Percentiles rank a stretch among this genome's conserved stretches.
Conservation (phyloP, 2,329 filamentous ascomycete species). For the Ceratocystis alfenasii region DNA sequence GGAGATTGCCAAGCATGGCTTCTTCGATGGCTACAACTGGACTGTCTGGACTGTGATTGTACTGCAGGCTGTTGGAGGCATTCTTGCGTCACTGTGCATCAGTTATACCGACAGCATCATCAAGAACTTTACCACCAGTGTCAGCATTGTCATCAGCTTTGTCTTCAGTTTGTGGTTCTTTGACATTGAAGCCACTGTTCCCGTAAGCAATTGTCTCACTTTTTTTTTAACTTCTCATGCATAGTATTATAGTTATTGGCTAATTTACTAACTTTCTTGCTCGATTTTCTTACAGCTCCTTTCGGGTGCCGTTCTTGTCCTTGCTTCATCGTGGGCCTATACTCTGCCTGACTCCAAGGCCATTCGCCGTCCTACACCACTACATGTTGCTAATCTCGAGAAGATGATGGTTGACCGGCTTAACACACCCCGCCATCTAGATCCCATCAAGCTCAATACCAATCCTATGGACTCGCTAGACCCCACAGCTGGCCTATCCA, state of each 20-base stretch:
- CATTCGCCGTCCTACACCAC: slow-evolving; percentile 45
- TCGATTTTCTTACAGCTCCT: slow-evolving; percentile 50
- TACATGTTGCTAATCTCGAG: slow-evolving; percentile 62
- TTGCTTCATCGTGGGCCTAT: slow-evolving; percentile 78
- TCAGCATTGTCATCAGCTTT: slow-evolving; percentile 81
- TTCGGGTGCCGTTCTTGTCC: slow-evolving; percentile 63
- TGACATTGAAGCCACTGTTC: slow-evolving; percentile 58
- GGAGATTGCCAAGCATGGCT: slow-evolving; percentile 70
- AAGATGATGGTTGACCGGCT: slow-evolving; percentile 51
- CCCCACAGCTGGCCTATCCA: slow-evolving; percentile 14
- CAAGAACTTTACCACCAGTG: slow-evolving; percentile 86
- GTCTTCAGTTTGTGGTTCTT: slow-evolving; percentile 79
- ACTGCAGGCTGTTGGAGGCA: slow-evolving; percentile 71
- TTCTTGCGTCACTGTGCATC: slow-evolving; percentile 48
- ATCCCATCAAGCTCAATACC: slow-evolving; percentile 15
- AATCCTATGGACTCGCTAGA: slow-evolving; percentile 20
- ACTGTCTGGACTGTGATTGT: slow-evolving; percentile 77
- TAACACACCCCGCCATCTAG: slow-evolving; percentile 30
- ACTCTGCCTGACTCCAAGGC: slow-evolving; percentile 50
- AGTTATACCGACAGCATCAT: slow-evolving; percentile 55
- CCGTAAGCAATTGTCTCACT: slow-evolving; percentile 43
- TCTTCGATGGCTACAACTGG: slow-evolving; percentile 91
- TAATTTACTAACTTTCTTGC: neutral
- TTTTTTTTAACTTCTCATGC: slow-evolving; percentile 6
- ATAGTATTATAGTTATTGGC: slow-evolving; percentile 1